These are phyloP conservation scores for Ensete glaucum DNA, from an alignment of 176 grass and related monocot genomes.

Conservation along the genomic window DNA sequence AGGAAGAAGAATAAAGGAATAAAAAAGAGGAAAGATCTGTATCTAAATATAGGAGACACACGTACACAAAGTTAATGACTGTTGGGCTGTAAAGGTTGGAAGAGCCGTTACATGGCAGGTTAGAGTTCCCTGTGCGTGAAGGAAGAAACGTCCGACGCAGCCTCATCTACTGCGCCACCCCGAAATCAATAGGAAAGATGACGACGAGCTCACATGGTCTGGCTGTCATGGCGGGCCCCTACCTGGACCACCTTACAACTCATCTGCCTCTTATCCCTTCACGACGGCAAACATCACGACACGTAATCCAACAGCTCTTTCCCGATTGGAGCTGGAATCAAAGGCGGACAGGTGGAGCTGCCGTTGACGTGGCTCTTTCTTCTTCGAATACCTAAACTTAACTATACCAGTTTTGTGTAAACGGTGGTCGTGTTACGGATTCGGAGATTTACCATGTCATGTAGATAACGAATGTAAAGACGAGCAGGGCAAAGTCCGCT, in stretches of 20 bases:
- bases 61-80: too few relatives aligned
- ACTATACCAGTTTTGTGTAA: background rate
- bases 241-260: background rate
- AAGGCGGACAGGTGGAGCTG: background rate
- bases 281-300: background rate
- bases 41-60: too few relatives aligned
- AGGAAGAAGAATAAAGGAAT: too few relatives aligned
- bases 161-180: background rate
- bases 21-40: too few relatives aligned
- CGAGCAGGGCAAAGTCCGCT: background rate
- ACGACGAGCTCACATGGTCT: background rate
- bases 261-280: background rate
- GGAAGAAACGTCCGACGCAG: background rate
- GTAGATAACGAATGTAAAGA: too few relatives aligned
- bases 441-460: too few relatives aligned
- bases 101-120: too few relatives aligned
- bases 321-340: background rate
- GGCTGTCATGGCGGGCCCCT: background rate
- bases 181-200: background rate
- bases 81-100: too few relatives aligned
- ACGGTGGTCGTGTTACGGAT: background rate
- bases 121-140: too few relatives aligned
- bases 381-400: background rate
- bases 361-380: conserved; percentile 4
- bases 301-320: background rate